Conservation (phyloP, 2,329 filamentous ascomycete species). For the Penicillium oxalicum region DNA sequence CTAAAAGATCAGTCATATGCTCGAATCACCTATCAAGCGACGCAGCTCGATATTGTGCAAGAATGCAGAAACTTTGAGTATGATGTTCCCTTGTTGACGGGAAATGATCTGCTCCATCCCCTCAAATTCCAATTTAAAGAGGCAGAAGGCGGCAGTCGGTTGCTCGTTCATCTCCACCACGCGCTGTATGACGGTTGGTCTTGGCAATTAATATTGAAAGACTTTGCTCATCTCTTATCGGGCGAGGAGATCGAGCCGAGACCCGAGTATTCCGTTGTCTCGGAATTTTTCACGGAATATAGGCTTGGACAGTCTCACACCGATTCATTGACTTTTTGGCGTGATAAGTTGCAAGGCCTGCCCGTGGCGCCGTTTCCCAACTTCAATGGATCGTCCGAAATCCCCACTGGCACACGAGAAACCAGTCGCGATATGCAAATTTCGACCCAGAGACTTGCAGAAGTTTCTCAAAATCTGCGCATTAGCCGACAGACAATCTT, state of each 20-base stretch:
- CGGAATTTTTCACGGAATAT: constrained; percentile 42
- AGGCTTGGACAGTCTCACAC: constrained; percentile 29
- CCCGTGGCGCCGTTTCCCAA: constrained; percentile 54
- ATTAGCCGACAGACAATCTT: constrained; percentile 67
- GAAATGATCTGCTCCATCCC: constrained; percentile 50
- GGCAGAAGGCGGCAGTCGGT: constrained; percentile 16
- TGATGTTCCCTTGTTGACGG: constrained; percentile 28
- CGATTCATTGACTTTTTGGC: constrained; percentile 61
- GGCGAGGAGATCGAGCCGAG: constrained; percentile 32
- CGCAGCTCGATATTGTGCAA: constrained; percentile 44
- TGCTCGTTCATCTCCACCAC: constrained; percentile 65
- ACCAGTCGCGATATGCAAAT: constrained; percentile 30
- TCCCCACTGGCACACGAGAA: constrained; percentile 23
- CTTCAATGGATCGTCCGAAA: constrained; percentile 42
- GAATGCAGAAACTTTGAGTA: constrained; percentile 38
- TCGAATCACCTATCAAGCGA: constrained; percentile 58
- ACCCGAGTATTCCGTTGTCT: constrained; percentile 58
- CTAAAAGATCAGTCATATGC: constrained; percentile 46
- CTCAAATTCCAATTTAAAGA: constrained; percentile 54
- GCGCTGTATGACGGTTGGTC: constrained; percentile 93
- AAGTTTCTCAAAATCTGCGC: constrained; percentile 36
- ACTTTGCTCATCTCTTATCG: constrained; percentile 53
- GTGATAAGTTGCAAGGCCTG: constrained; percentile 55
- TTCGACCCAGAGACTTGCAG: constrained; percentile 29
- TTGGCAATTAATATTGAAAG: constrained; percentile 64